Evolutionary conservation across 805 yeast genomes (phyloP).

Genomic region (Diddensiella santjacobensis): DNA sequence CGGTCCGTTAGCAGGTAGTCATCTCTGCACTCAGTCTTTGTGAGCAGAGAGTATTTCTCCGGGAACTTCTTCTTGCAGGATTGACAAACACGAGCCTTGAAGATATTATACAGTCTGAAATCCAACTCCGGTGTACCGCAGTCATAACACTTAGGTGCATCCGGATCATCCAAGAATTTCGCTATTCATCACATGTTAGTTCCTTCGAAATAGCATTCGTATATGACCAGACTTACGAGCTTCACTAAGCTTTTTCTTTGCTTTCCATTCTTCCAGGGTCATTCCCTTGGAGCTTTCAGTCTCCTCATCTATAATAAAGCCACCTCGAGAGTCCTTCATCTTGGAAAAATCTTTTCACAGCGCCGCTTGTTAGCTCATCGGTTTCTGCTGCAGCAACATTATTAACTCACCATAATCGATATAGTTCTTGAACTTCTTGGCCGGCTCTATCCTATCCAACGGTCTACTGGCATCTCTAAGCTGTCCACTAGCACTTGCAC

Average conservation of each 20-base stretch:
- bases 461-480: conserved; percentile 15
- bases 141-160: conserved; percentile 79
- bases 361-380: not conserved
- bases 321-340: conserved; percentile 87
- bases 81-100: conserved; percentile 73
- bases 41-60: conserved; percentile 83
- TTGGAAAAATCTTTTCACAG: conserved; percentile 64
- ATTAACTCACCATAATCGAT: conserved; percentile 34
- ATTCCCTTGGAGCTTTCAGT: conserved; percentile 25
- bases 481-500: conserved; percentile 3
- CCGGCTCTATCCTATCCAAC: conserved; percentile 14
- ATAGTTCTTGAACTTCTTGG: conserved; percentile 33
- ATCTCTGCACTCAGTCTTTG: conserved; percentile 92
- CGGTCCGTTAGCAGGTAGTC: conserved; percentile 90
- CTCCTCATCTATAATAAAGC: conserved; percentile 56
- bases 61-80: conserved; percentile 69
- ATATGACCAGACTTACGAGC: conserved; percentile 7
- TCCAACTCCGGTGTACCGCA: conserved; percentile 82
- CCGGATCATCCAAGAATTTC: conserved; percentile 46
- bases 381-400: not conserved
- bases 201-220: not conserved
- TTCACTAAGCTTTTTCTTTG: conserved; percentile 40
- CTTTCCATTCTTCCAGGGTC: conserved; percentile 53
- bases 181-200: conserved; percentile 5
- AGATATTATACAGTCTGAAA: conserved; percentile 62